Conservation (phyloP, 768 basidiomycete species). For the Pisolithus orientalis region DNA sequence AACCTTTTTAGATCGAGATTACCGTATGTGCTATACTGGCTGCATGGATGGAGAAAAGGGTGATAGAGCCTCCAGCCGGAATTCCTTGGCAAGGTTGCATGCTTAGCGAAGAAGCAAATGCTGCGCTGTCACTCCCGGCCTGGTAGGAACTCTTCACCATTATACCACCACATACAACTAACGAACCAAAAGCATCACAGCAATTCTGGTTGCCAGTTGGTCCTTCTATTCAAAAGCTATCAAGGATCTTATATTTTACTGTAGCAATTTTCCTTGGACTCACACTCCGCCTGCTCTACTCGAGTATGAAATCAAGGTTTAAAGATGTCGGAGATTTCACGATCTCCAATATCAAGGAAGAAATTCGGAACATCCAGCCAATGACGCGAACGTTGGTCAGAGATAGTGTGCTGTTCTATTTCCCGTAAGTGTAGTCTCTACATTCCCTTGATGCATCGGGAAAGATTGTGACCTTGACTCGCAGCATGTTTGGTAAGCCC, state of each 20-base stretch:
- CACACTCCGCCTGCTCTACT: background rate
- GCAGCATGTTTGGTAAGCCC: too few species aligned
- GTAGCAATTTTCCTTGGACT: background rate
- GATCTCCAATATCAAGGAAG: too few species aligned
- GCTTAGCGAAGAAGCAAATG: constrained; percentile 4
- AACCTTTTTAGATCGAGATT: constrained; percentile 15
- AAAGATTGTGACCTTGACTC: background rate
- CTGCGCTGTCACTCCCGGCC: constrained; percentile 14
- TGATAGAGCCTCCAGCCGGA: constrained; percentile 14
- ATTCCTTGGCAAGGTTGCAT: constrained; percentile 12
- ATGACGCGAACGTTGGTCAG: too few species aligned
- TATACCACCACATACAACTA: background rate
- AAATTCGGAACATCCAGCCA: too few species aligned
- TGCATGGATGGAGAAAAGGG: constrained; percentile 3
- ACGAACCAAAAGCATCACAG: constrained; percentile 10
- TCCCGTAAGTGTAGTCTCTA: background rate
- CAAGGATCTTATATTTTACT: background rate
- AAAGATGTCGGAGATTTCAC: background rate
- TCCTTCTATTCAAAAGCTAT: background rate
- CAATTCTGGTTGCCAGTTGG: constrained; percentile 15
- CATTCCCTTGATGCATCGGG: background rate
- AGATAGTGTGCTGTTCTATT: background rate
- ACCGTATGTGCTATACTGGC: constrained; percentile 10
- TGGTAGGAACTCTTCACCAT: constrained; percentile 8
- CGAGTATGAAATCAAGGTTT: background rate